Evolutionary conservation across 768 basidiomycete species (phyloP), one percentile per base, ranked within the genome.

Genomic region (Hericium erinaceus): DNA sequence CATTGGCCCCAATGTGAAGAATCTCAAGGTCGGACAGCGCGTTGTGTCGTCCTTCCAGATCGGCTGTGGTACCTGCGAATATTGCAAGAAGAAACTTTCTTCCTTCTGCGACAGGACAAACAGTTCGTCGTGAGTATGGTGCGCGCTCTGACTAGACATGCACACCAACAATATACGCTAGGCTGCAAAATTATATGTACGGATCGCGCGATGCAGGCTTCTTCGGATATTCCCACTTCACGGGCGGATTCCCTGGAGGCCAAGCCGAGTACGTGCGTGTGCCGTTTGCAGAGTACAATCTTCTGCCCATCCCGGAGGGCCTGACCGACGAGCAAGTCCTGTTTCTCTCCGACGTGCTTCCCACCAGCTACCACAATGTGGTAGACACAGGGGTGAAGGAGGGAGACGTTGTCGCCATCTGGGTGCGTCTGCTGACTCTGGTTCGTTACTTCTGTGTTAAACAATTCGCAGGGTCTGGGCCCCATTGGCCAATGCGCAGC

Each of bases 201-300:
- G 84, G 85, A 10, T 79, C 82, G 58, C 74, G 81, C 28, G 82
- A 85, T 65, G 85, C 85, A 0, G 86, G 84, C 0, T 83, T 87
- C 72, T 85, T 85, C 62, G 84, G 84, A 0, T 84, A 84, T 66
- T 80, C 80, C n/a, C 84, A 85, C 67, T 79, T 87, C 62, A 82
- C 83, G 0, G 84, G 85, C 4, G 87, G 87, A 11, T 87, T 83
- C 68, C 77, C 88, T 4, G 88, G 82, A 18, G 87, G 86, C 0
- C 88, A 90, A 65, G 83, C 87, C 0, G 87, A 90, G 67, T 89
- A 83, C 63, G 82, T 85, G 3, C 77, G 84, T 37, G 82, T 90
- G 2, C 87, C 85, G 0, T 79, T 80, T 64, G 89, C 83, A 40
- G 77, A 86, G 50, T 81, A 85, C 46, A 91, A 90, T 69, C 75